Evolutionary conservation across 176 grass and related monocot genomes (phyloP).

Genomic region (Avena eriantha): DNA sequence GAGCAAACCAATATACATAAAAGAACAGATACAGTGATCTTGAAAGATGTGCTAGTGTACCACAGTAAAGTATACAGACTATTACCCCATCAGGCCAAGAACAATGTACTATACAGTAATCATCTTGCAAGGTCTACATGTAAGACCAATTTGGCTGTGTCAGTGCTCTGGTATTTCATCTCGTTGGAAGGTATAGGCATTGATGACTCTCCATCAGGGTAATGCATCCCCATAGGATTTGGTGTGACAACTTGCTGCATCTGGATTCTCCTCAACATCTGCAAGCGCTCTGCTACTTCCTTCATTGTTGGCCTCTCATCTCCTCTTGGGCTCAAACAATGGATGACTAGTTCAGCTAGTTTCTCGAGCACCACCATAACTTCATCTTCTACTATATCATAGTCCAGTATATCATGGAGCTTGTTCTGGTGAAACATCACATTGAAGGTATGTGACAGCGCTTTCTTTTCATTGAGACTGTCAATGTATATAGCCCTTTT

Average conservation of each 20-base stretch:
- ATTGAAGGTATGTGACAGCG: constrained; percentile 1
- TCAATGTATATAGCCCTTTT: constrained; percentile 57
- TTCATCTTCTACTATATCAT: constrained; percentile 30
- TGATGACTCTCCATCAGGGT: not conserved
- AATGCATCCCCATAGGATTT: not conserved
- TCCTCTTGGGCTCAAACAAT: constrained; percentile 23
- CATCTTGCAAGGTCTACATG: not conserved
- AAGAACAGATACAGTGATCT: not conserved
- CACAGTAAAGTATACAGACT: not conserved
- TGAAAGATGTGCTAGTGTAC: constrained; percentile 12
- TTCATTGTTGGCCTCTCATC: constrained; percentile 36
- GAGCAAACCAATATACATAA: not conserved
- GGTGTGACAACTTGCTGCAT: not conserved
- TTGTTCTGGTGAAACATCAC: constrained; percentile 34
- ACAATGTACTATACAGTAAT: not conserved
- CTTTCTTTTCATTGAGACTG: constrained; percentile 35
- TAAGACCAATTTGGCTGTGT: constrained; percentile 4
- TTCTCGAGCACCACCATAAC: constrained; percentile 34
- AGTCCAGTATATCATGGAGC: constrained; percentile 9
- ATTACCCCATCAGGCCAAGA: not conserved
- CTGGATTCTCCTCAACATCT: constrained; percentile 9
- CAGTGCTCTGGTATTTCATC: constrained; percentile 2
- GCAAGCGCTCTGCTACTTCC: constrained; percentile 29
- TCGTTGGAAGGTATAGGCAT: not conserved
- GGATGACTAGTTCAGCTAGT: not conserved